A percentile compares a stretch with the other conserved stretches of the same genome.
Conservation (phyloP, 768 basidiomycete genomes). For the Naematelia aurantialba region DNA sequence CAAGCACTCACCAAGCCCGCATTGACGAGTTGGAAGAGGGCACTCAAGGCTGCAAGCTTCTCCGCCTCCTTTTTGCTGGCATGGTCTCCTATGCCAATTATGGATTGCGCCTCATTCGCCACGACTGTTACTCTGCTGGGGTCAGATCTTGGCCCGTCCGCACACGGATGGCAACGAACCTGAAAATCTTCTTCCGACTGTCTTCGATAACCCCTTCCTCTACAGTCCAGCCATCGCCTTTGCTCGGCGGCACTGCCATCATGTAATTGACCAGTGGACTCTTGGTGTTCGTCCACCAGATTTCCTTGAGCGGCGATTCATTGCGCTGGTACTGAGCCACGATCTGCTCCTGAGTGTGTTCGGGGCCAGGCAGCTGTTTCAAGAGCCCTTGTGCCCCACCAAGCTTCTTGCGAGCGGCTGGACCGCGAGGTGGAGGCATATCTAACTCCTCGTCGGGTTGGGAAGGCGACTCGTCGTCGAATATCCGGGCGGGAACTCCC, state of each 20-base stretch:
- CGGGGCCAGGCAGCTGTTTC: constrained; percentile 14
- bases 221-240: constrained; percentile 41
- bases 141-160: not conserved
- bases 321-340: constrained; percentile 17
- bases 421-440: constrained; percentile 12
- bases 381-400: not conserved
- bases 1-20: constrained; percentile 61
- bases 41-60: constrained; percentile 70
- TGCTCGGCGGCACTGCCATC: constrained; percentile 27
- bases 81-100: constrained; percentile 65
- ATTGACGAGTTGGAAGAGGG: constrained; percentile 65
- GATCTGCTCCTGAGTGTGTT: constrained; percentile 27
- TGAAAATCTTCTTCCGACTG: constrained; percentile 52
- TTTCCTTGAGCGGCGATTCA: constrained; percentile 32
- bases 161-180: constrained; percentile 51
- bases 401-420: too few relatives aligned
- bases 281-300: constrained; percentile 56
- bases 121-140: constrained; percentile 43
- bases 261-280: constrained; percentile 56
- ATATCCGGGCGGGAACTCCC: not conserved
- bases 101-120: constrained; percentile 31
- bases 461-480: not conserved
- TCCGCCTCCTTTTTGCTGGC: constrained; percentile 63
- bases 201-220: constrained; percentile 42
- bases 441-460: constrained; percentile 10